A percentile compares a stretch with the other conserved stretches of the same genome.
These are phyloP conservation scores for Ichthyophonus hoferi DNA, from an alignment of 208 protist species.

Conservation along the genomic window DNA sequence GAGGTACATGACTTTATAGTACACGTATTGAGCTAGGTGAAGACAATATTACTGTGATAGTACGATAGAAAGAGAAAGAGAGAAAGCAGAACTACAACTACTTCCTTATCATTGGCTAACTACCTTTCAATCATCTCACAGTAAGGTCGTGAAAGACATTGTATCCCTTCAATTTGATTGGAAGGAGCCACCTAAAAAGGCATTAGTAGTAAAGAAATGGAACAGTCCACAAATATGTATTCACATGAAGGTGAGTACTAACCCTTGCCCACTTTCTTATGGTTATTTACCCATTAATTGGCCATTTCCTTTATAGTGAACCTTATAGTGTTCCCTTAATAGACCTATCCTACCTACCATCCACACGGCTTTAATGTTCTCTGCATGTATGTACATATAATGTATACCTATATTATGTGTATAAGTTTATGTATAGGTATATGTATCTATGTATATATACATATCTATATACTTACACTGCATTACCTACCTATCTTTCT, in stretches of 20 bases:
- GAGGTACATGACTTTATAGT: no score
- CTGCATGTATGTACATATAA: background rate
- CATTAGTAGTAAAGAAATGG: background rate
- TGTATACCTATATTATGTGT: background rate
- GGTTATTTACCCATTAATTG: background rate
- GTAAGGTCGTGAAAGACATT: background rate
- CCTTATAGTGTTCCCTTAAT: background rate
- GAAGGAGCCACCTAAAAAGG: background rate
- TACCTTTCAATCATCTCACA: no score
- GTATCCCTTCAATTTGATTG: background rate
- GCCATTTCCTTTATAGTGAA: background rate
- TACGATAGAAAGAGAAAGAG: no score
- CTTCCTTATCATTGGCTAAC: no score
- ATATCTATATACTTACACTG: no score
- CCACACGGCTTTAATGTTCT: background rate
- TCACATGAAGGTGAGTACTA: background rate
- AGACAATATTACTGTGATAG: no score
- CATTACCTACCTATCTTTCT: no score
- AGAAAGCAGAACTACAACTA: no score
- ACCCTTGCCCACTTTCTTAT: background rate
- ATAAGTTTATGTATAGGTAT: no score
- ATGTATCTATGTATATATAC: no score
- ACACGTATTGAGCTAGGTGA: no score
- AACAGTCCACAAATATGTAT: background rate
- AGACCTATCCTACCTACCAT: background rate